Percentiles rank a stretch among this genome's conserved stretches.
These are phyloP conservation scores for Colletotrichum sp. DNA, from an alignment of 2,329 filamentous ascomycete species.

Conservation along the genomic window DNA sequence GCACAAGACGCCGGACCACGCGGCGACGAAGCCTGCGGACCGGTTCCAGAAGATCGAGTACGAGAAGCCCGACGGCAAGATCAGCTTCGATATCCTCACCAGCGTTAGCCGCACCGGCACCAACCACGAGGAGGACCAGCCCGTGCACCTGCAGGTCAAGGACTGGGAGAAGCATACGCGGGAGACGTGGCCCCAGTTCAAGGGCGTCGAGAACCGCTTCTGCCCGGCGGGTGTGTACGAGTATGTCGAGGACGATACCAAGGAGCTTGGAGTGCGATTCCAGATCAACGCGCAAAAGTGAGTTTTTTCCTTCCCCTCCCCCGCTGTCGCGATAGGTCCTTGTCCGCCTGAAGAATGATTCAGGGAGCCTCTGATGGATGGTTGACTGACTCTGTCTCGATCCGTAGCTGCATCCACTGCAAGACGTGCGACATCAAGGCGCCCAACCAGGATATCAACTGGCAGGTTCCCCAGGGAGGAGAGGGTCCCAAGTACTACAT, in stretches of 20 bases:
- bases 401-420: conserved; percentile 89
- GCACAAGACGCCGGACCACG: conserved; percentile 80
- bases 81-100: conserved; percentile 95
- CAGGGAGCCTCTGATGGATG: background rate
- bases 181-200: conserved; percentile 83
- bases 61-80: conserved; percentile 92
- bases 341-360: background rate
- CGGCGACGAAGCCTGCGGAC: conserved; percentile 79
- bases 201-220: conserved; percentile 95
- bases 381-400: background rate
- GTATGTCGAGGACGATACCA: conserved; percentile 90
- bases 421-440: conserved; percentile 99
- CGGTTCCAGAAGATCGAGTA: conserved; percentile 90
- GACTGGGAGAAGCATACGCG: conserved; percentile 93
- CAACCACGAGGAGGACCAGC: conserved; percentile 98
- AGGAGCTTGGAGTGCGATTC: conserved; percentile 88
- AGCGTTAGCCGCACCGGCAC: conserved; percentile 95
- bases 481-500: conserved; percentile 77
- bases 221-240: conserved; percentile 98
- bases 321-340: background rate
- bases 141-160: conserved; percentile 91
- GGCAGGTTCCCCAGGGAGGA: conserved; percentile 92
- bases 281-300: conserved; percentile 98
- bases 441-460: conserved; percentile 95
- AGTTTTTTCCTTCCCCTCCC: conserved; percentile 44